A percentile compares a stretch with the other conserved stretches of the same genome.
Evolutionary conservation across 2,329 filamentous ascomycete genomes (phyloP).

Genomic region (Coleophoma crateriformis): DNA sequence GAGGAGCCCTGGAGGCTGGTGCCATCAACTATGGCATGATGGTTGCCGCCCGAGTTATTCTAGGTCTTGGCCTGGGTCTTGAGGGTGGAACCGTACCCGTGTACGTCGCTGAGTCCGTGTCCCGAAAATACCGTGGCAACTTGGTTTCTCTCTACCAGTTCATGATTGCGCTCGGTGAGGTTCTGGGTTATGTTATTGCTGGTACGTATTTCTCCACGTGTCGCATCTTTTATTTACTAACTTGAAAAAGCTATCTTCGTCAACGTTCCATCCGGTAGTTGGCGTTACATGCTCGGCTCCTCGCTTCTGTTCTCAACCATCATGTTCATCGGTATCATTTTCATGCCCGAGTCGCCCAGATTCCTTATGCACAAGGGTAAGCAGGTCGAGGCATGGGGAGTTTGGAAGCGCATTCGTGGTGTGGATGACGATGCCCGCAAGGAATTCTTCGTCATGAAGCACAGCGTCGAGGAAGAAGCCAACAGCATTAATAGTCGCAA

Average conservation of each 20-base stretch:
- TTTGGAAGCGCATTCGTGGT: constrained; percentile 70
- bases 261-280: constrained; percentile 57
- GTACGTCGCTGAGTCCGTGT: constrained; percentile 69
- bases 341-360: constrained; percentile 64
- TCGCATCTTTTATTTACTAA: background rate
- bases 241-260: constrained; percentile 55
- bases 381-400: constrained; percentile 54
- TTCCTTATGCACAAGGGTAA: constrained; percentile 65
- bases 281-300: constrained; percentile 69
- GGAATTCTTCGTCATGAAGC: constrained; percentile 69
- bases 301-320: constrained; percentile 65
- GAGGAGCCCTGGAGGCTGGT: constrained; percentile 62
- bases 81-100: constrained; percentile 71
- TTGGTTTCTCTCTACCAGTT: constrained; percentile 71
- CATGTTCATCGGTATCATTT: constrained; percentile 60
- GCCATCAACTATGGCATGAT: constrained; percentile 68
- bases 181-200: constrained; percentile 66
- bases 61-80: constrained; percentile 66
- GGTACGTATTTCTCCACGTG: too few relatives aligned
- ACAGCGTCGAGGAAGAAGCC: constrained; percentile 52
- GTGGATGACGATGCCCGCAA: constrained; percentile 52
- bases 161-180: constrained; percentile 70
- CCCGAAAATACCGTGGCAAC: constrained; percentile 62
- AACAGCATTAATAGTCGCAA: constrained; percentile 39
- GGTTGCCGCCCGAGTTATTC: constrained; percentile 59